Conservation (phyloP, 192 early-diverging fungal genomes). For the Helicostylum pulchrum region DNA sequence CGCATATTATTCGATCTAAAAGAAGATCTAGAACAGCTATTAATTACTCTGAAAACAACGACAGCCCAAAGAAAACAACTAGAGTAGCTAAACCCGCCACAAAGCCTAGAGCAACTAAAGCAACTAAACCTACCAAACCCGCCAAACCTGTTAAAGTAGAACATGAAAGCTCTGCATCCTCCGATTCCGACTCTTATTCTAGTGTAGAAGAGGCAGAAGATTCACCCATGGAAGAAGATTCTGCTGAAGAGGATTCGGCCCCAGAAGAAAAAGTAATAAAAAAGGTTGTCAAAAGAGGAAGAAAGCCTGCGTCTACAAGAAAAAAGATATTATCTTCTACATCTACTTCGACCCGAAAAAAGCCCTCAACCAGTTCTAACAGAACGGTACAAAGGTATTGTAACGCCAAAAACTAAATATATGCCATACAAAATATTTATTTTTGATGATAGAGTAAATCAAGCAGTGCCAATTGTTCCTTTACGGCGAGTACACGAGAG, state of each 20-base stretch:
- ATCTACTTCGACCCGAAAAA: not conserved
- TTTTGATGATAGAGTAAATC: conserved; percentile 13
- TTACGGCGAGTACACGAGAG: conserved; percentile 6
- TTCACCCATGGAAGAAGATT: not conserved
- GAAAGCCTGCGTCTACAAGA: too few species aligned
- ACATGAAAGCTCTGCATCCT: too few species aligned
- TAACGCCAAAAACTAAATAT: not conserved
- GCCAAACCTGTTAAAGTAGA: too few species aligned
- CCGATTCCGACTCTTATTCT: not conserved
- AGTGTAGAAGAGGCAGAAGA: not conserved
- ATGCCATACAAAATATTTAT: not conserved
- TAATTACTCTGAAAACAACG: too few species aligned
- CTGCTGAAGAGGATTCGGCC: not conserved
- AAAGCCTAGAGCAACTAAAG: too few species aligned
- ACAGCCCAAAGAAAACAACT: too few species aligned
- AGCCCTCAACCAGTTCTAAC: not conserved
- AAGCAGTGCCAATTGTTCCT: not conserved
- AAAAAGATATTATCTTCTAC: not conserved
- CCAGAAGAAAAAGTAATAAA: too few species aligned
- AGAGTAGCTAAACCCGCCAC: too few species aligned
- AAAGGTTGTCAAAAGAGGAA: not conserved
- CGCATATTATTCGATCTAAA: too few species aligned
- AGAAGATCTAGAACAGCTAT: too few species aligned
- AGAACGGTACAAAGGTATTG: conserved; percentile 3
- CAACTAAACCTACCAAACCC: too few species aligned